These are phyloP conservation scores for Lachancea thermotolerans DNA, from an alignment of 805 yeast genomes.

Conservation along the genomic window DNA sequence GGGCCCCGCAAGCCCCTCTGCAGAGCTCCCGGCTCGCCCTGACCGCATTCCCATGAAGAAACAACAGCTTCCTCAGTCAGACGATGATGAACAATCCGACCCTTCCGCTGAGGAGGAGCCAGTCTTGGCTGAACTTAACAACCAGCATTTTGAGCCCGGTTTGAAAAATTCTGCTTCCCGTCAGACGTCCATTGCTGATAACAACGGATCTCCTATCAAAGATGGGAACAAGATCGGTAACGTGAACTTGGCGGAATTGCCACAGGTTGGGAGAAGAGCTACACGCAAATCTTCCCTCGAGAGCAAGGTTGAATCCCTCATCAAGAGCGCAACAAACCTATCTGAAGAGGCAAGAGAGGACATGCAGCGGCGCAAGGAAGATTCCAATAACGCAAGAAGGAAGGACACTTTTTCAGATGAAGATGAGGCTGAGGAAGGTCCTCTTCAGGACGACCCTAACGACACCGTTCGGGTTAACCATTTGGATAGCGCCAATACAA, in stretches of 20 bases:
- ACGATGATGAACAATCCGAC: slow-evolving; percentile 12
- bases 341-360: slow-evolving; percentile 15
- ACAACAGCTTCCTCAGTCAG: slow-evolving; percentile 17
- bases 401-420: slow-evolving; percentile 21
- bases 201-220: slow-evolving; percentile 27
- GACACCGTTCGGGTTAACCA: slow-evolving; percentile 15
- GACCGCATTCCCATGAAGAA: slow-evolving; percentile 33
- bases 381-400: slow-evolving; percentile 13
- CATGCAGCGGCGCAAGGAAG: slow-evolving; percentile 11
- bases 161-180: slow-evolving; percentile 12
- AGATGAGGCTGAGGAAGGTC: slow-evolving; percentile 10
- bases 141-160: background rate
- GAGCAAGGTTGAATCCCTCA: slow-evolving; percentile 16
- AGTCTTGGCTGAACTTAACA: slow-evolving; percentile 1
- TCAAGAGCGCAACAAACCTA: slow-evolving; percentile 13
- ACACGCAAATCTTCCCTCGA: slow-evolving; percentile 25
- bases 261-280: slow-evolving; percentile 9
- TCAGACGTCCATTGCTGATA: slow-evolving; percentile 30
- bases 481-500: slow-evolving; percentile 13
- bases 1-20: slow-evolving; percentile 34
- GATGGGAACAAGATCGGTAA: slow-evolving; percentile 16
- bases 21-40: slow-evolving; percentile 29
- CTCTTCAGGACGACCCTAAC: slow-evolving; percentile 12
- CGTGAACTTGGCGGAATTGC: slow-evolving; percentile 28
- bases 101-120: slow-evolving; percentile 16